These are phyloP conservation scores for Phlyctochytrium bullatum DNA, from an alignment of 192 early-diverging fungal species.

Conservation along the genomic window DNA sequence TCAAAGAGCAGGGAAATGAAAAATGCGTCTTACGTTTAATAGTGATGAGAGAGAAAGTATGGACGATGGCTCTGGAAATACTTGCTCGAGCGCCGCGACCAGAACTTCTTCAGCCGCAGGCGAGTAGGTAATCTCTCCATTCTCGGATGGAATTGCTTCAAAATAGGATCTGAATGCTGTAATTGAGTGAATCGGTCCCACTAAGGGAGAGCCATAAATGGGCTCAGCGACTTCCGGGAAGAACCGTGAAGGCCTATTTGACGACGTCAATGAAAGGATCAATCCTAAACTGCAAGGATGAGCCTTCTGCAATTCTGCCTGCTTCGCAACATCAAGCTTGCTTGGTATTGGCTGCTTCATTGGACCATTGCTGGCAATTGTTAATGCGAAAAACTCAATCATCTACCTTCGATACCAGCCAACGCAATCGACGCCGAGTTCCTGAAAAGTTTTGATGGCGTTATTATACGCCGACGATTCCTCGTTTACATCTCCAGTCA, in stretches of 20 bases:
- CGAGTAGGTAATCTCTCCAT: background rate
- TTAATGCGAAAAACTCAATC: background rate
- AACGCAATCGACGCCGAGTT: background rate
- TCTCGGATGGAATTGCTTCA: background rate
- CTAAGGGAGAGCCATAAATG: background rate
- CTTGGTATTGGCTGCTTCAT: background rate
- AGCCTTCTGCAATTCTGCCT: background rate
- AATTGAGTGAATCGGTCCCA: slow-evolving; percentile 5
- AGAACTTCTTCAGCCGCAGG: slow-evolving; percentile 17
- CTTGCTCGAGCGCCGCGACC: slow-evolving; percentile 9
- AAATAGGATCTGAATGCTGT: slow-evolving; percentile 2
- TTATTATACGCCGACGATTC: background rate
- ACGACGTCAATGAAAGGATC: background rate
- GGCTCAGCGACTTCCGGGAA: slow-evolving; percentile 11
- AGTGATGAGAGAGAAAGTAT: background rate
- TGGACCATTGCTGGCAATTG: background rate
- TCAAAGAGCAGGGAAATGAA: background rate
- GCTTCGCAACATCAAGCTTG: background rate
- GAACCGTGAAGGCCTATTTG: slow-evolving; percentile 11
- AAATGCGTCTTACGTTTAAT: no score
- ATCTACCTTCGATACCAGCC: slow-evolving; percentile 1
- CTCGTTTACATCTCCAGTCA: background rate
- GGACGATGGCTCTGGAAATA: background rate
- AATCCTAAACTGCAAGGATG: background rate
- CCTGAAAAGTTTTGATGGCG: background rate